These are phyloP conservation scores for Zea mays DNA, from an alignment of 176 grass and related monocot genomes.

Conservation along the genomic window DNA sequence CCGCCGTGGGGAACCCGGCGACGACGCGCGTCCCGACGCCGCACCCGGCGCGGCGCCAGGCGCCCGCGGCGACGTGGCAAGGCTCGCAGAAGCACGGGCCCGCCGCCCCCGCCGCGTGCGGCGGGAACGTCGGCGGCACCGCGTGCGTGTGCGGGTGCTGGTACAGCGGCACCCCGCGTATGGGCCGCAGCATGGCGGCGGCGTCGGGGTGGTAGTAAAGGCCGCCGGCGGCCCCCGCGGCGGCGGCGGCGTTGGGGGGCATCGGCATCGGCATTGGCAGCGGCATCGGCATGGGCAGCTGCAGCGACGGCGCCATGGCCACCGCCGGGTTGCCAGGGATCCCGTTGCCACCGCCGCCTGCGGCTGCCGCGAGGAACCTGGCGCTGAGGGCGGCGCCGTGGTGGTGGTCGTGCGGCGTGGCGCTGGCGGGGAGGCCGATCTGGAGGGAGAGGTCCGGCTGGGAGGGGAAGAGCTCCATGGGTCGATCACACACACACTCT, in stretches of 20 bases:
- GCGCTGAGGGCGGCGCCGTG: slow-evolving; percentile 10
- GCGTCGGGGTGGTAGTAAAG: slow-evolving; percentile 29
- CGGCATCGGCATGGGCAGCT: slow-evolving; percentile 30
- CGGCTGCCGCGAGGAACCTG: slow-evolving; percentile 36
- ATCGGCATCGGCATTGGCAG: slow-evolving; percentile 22
- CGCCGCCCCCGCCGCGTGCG: neutral
- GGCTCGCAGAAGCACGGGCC: slow-evolving; percentile 51
- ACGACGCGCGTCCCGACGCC: slow-evolving; percentile 26
- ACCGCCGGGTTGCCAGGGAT: slow-evolving; percentile 1
- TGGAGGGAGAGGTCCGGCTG: slow-evolving; percentile 90
- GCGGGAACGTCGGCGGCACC: slow-evolving; percentile 20
- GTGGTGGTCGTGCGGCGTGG: slow-evolving; percentile 28
- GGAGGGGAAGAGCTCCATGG: slow-evolving; percentile 83
- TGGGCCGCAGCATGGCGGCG: slow-evolving; percentile 42
- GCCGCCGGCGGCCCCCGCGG: neutral
- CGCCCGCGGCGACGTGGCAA: slow-evolving; percentile 30
- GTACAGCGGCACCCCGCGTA: slow-evolving; percentile 81
- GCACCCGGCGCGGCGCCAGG: slow-evolving; percentile 35
- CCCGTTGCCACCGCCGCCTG: neutral
- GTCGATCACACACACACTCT: slow-evolving; percentile 15
- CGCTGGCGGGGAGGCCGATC: slow-evolving; percentile 58
- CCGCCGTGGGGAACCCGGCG: slow-evolving; percentile 38
- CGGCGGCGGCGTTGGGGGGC: slow-evolving; percentile 8
- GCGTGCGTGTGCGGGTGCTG: slow-evolving; percentile 38
- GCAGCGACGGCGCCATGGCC: slow-evolving; percentile 30